A percentile compares a stretch with the other conserved stretches of the same genome.
These are phyloP conservation scores for Rosa persica DNA, from an alignment of 306 rosid genomes.

Conservation along the genomic window DNA sequence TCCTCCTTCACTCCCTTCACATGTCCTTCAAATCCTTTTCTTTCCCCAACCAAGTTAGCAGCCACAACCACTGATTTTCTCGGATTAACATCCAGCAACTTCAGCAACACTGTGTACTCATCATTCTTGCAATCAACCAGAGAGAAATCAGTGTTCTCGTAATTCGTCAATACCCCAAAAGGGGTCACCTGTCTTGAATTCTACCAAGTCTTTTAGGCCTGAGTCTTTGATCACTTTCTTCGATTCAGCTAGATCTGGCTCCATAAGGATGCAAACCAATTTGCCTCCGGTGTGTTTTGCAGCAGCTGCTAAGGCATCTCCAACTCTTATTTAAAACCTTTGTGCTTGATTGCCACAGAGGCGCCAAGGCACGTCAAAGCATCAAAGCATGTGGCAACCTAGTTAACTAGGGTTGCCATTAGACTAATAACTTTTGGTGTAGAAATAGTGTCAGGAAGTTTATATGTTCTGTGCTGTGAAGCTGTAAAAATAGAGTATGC, in stretches of 20 bases:
- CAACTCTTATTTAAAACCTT: too few relatives aligned
- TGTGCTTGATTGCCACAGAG: too few relatives aligned
- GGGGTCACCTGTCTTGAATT: slow-evolving; percentile 66
- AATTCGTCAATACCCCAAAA: slow-evolving; percentile 32
- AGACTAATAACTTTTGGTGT: too few relatives aligned
- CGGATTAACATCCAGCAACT: slow-evolving; percentile 48
- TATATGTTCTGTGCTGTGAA: too few relatives aligned
- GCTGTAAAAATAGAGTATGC: too few relatives aligned
- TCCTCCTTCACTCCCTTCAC: slow-evolving; percentile 39
- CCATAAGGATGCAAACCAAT: slow-evolving; percentile 59
- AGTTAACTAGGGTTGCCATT: too few relatives aligned
- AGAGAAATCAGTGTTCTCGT: slow-evolving; percentile 61
- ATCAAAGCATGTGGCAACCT: too few relatives aligned
- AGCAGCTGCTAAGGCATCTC: slow-evolving; percentile 65
- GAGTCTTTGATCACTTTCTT: slow-evolving; percentile 41
- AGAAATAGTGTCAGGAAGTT: too few relatives aligned
- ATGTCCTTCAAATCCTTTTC: slow-evolving; percentile 36
- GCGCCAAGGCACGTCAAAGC: too few relatives aligned
- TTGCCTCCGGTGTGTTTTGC: slow-evolving; percentile 59
- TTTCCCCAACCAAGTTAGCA: slow-evolving; percentile 43
- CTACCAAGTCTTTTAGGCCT: slow-evolving; percentile 53
- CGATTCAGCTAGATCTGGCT: slow-evolving; percentile 47
- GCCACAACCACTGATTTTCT: slow-evolving; percentile 59
- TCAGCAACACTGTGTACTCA: slow-evolving; percentile 37
- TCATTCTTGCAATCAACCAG: slow-evolving; percentile 56